Base-by-base conservation (phyloP, 345 rosid genomes). In the Eutrema yunnanense region DNA sequence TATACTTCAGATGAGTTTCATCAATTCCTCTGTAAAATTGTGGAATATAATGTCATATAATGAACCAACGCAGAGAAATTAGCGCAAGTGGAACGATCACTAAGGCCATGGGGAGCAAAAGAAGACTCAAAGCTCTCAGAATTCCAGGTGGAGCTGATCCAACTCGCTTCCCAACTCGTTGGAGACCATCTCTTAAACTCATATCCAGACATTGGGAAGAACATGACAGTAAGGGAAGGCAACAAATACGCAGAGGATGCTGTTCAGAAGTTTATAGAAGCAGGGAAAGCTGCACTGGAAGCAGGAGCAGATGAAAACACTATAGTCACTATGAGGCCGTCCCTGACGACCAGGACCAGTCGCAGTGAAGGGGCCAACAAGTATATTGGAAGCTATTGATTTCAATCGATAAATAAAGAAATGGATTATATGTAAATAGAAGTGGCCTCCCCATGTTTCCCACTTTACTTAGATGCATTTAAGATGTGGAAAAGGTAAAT, bases 291-390 rank as follows among this genome's bases (percentile, higher is more conserved):
- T 49, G 99, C 98, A 62, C 71, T 90, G 2, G 86, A 66, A 84
- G 99, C 99, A 19, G 99, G 99, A 77, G 98, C 99, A 8, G 86
- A 88, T 36, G 99, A 92, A 69, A 88, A 94, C 65, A 90, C 90
- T 6, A 82, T 92, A 64, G 90, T 96, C 14, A 96, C 82, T 3
- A 96, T 92, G 99, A 82, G 88, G 78, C 92, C 99, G 29, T 87
- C 99, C 22, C 94, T 96, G 37, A 90, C 96, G 3, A 79, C 79
- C 10, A 52, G 78, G 58, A 67, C 44, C 37, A 58, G 73, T 71
- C 68, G 67, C 29, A 71, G 67, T 41, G 71, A 71, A 48, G 42
- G 67, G 16, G 55, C 13, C 44, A 75, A 52, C 69, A 61, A 69
- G 57, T 61, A 44, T 38, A 47, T 47, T 54, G 44, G 71, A 69